Conservation (phyloP, 257 asterid genomes). For the Primulina tabacum region DNA sequence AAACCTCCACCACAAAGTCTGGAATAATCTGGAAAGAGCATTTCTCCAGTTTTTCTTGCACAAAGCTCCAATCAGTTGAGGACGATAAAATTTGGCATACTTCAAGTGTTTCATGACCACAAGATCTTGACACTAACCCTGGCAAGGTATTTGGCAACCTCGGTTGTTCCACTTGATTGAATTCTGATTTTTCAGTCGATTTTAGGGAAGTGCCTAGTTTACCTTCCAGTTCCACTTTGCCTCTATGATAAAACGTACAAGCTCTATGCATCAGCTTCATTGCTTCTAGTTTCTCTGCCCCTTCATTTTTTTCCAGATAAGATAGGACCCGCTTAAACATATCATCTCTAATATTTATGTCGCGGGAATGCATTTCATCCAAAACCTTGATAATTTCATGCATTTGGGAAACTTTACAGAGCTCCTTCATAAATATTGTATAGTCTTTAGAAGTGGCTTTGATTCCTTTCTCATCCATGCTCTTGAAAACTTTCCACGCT, state of each 20-base stretch:
- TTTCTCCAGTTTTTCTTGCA: conserved; percentile 59
- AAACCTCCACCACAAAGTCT: conserved; percentile 51
- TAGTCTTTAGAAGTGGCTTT: conserved; percentile 49
- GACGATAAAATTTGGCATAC: conserved; percentile 47
- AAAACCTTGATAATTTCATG: conserved; percentile 54
- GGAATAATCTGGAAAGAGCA: conserved; percentile 41
- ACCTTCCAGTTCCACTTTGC: conserved; percentile 15
- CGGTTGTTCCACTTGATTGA: conserved; percentile 25
- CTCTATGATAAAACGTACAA: conserved; percentile 22
- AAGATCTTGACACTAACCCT: conserved; percentile 24
- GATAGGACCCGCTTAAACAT: conserved; percentile 36
- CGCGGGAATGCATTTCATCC: conserved; percentile 47
- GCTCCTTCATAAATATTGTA: conserved; percentile 54
- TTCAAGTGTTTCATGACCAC: conserved; percentile 28
- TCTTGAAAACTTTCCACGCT: conserved; percentile 53
- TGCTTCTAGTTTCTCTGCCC: conserved; percentile 34
- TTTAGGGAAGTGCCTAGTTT: conserved; percentile 27
- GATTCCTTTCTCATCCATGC: conserved; percentile 55
- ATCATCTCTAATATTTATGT: conserved; percentile 38
- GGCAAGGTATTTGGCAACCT: conserved; percentile 18
- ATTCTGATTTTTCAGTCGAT: conserved; percentile 16
- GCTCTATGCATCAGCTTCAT: conserved; percentile 35
- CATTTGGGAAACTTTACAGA: conserved; percentile 55
- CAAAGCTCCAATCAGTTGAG: conserved; percentile 52
- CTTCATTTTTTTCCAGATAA: conserved; percentile 57